Base-by-base conservation (phyloP, 495 filamentous ascomycete species). In the Neurospora sp. region DNA sequence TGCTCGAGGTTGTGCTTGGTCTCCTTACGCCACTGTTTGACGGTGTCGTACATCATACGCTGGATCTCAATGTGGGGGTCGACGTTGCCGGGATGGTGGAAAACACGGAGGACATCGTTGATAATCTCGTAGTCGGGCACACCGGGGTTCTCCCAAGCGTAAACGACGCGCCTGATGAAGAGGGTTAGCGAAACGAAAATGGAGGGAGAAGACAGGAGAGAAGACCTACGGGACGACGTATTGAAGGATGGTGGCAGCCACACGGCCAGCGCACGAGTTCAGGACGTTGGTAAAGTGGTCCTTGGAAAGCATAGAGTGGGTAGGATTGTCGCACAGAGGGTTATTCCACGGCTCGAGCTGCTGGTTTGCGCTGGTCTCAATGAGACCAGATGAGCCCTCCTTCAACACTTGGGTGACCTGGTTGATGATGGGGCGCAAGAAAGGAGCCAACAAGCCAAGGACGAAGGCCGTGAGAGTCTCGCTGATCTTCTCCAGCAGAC, bases 251-350 rank as follows among this genome's bases (percentile, higher is more conserved):
- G 88, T 89, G 3, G 91, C 83, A 10, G 94, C 94, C 27, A 98
- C 89, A 27, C 92, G 87, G 14, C 95, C 95, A 3, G 94, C 94
- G 69, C 93, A 93, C 39, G 92, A 86, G 83, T 98, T 98, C 39
- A 98, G 86, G 39, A 94, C 85, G 82, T 98, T 97, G 75, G 92
- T 92, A 78, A 98, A 98, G 80, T 99, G 96, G 77, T 99, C 96
- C 82, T 98, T 98, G 73, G 93, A 94, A 7, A 98, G 88, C 83
- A 98, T 89, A 12, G 92, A 96, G 84, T 98, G 96, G 4, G 96
- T 99, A 8, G 96, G 96, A 80, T 98, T 91, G 16, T 92, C 91
- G 85, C 92, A 96, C 69, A 87, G 84, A 7, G 92, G 89, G 80
- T 97, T 91, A 8, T 89, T 92, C 96, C 96, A 98, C 11, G 93